Evolutionary conservation across 176 grass and related monocot species (phyloP).

Genomic region (Juncus inflexus): DNA sequence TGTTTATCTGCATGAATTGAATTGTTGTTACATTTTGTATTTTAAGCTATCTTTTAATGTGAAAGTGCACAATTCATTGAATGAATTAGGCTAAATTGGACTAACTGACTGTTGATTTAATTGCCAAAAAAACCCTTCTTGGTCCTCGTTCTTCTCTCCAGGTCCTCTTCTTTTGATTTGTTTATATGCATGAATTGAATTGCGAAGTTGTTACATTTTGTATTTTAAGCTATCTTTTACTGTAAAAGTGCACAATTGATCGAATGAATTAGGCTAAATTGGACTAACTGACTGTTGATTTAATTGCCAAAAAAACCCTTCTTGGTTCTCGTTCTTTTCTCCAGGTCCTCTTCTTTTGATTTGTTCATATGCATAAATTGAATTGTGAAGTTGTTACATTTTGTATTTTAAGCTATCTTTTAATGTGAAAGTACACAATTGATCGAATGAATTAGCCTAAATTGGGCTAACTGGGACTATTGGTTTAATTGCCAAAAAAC

Average conservation of each 20-base stretch:
- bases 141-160: slow-evolving; percentile 27
- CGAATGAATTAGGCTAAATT: neutral
- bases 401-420: too few species aligned
- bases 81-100: neutral
- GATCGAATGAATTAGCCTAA: neutral
- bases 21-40: too few species aligned
- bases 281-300: too few species aligned
- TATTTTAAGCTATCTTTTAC: too few species aligned
- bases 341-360: slow-evolving; percentile 28
- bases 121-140: neutral
- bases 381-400: too few species aligned
- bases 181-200: too few species aligned
- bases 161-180: neutral
- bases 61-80: slow-evolving; percentile 6
- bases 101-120: too few species aligned
- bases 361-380: too few species aligned
- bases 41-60: too few species aligned
- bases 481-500: neutral
- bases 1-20: too few species aligned
- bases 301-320: neutral
- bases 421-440: neutral
- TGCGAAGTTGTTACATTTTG: too few species aligned
- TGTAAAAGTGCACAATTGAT: neutral
- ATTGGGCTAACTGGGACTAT: too few species aligned
- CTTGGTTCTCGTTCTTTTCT: neutral